Conservation (phyloP, 305 asterid species). For the Rubia balearica region DNA sequence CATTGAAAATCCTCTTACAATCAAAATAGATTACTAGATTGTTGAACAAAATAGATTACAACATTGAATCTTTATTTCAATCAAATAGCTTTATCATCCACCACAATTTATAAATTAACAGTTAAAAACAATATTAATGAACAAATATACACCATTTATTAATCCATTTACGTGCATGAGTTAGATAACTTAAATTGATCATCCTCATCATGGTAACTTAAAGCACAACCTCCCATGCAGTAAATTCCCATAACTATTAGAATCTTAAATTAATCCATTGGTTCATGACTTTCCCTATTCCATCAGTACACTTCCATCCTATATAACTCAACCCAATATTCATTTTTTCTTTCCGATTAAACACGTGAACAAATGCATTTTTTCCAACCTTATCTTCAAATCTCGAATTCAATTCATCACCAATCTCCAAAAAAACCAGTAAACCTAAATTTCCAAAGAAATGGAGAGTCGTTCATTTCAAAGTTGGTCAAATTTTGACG, state of each 20-base stretch:
- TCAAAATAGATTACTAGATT: too few relatives aligned
- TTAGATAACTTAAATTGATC: constrained; percentile 11
- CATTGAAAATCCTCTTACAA: too few relatives aligned
- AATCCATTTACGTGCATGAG: not conserved
- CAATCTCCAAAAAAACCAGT: constrained; percentile 15
- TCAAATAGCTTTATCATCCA: not conserved
- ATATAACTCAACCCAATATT: constrained; percentile 4
- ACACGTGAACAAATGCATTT: not conserved
- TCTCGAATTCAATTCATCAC: not conserved
- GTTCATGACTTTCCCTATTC: constrained; percentile 24
- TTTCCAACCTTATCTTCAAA: not conserved
- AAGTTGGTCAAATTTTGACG: constrained; percentile 32
- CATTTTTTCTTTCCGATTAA: not conserved
- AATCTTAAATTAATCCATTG: constrained; percentile 1
- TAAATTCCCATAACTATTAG: constrained; percentile 36
- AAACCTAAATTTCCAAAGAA: not conserved
- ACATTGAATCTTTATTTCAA: not conserved
- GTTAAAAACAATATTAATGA: not conserved
- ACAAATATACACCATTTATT: not conserved
- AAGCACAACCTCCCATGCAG: constrained; percentile 54
- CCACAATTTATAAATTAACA: not conserved
- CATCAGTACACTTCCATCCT: constrained; percentile 8
- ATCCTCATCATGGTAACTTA: constrained; percentile 9
- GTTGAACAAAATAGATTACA: too few relatives aligned
- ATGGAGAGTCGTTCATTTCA: constrained; percentile 27